These are phyloP conservation scores for Backusella tarrabulga DNA, from an alignment of 192 early-diverging fungal species.

Conservation along the genomic window DNA sequence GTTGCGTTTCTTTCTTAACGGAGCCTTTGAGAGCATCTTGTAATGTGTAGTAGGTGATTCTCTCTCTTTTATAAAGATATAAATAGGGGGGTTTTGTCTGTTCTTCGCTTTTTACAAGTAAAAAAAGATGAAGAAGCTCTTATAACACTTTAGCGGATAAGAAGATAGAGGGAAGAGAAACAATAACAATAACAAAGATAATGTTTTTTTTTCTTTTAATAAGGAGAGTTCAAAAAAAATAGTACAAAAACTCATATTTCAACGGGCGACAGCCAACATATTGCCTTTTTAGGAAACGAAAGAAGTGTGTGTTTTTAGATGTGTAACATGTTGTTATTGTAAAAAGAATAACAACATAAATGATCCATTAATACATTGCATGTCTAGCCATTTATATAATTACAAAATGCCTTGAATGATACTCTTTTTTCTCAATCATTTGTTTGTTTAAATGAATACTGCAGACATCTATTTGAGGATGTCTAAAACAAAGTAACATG, in stretches of 20 bases:
- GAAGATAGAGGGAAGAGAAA: not conserved
- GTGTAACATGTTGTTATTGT: not conserved
- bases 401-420: no score
- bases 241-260: not conserved
- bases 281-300: not conserved
- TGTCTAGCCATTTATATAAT: not conserved
- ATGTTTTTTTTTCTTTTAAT: not conserved
- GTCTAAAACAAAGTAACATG: no score
- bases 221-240: not conserved
- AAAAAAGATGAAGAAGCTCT: not conserved
- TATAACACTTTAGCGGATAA: no score
- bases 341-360: no score
- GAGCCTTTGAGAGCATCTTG: constrained; percentile 11
- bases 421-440: no score
- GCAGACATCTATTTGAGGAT: no score
- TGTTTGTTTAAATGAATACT: no score
- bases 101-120: not conserved
- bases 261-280: not conserved
- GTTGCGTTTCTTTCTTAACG: constrained; percentile 52
- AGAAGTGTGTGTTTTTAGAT: not conserved
- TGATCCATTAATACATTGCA: not conserved
- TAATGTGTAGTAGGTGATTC: not conserved
- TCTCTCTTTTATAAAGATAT: not conserved
- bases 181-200: not conserved
- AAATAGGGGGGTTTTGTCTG: no score